Conservation (phyloP, 1,284 basidiomycete genomes). For the Rhodotorula sp. region DNA sequence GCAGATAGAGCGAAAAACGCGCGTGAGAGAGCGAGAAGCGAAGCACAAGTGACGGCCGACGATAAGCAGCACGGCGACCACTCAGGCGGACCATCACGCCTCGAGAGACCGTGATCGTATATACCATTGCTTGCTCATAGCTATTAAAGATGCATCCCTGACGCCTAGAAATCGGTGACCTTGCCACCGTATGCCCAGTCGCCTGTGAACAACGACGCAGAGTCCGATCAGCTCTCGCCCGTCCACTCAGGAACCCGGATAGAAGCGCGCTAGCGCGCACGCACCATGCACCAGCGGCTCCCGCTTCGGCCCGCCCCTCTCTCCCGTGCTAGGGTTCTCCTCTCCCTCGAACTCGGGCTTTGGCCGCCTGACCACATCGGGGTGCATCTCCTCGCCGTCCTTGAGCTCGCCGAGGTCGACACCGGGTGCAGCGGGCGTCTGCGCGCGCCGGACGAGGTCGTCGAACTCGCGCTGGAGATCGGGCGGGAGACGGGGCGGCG, state of each 20-base stretch:
- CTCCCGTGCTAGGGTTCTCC: conserved; percentile 59
- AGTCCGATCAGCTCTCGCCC: no score
- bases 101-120: no score
- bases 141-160: neutral
- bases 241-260: no score
- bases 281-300: conserved; percentile 55
- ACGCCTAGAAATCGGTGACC: conserved; percentile 38
- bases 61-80: no score
- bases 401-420: neutral
- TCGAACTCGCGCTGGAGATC: conserved; percentile 55
- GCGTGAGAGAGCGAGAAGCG: no score
- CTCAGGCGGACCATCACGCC: no score
- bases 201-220: no score
- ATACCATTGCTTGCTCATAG: no score
- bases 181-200: conserved; percentile 43
- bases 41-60: no score
- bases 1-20: no score
- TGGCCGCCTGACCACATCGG: conserved; percentile 41
- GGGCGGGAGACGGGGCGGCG: conserved; percentile 51
- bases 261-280: no score
- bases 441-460: conserved; percentile 44
- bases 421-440: conserved; percentile 2
- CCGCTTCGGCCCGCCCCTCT: conserved; percentile 60
- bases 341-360: conserved; percentile 59
- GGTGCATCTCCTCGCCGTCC: conserved; percentile 16